phyloP scores from a whole-genome alignment of 345 rosid genomes.

The Rhodomyrtus tomentosa region DNA sequence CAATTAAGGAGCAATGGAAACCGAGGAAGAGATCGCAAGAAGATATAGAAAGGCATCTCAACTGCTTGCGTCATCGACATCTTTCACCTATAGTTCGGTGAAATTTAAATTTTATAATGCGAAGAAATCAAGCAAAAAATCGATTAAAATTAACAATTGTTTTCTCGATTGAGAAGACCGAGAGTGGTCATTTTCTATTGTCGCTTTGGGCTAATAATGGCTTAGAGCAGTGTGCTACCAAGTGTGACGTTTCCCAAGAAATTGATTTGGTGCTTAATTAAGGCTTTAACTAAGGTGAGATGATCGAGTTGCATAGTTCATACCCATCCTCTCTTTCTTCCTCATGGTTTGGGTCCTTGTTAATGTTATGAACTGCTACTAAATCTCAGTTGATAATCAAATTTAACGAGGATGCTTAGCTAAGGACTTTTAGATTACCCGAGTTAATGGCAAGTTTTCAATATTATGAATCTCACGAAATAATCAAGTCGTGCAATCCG shows the following conservation, averaged over 20 bases:
- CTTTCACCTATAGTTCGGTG: fast-evolving
- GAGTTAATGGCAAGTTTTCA: neutral
- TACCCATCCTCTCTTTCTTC: neutral
- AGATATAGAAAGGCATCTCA: too few species aligned
- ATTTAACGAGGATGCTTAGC: neutral
- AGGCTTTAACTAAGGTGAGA: neutral
- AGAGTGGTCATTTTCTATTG: neutral
- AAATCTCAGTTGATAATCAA: too few species aligned
- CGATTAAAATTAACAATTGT: neutral
- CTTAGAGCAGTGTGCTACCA: neutral
- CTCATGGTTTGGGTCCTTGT: neutral
- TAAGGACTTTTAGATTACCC: neutral
- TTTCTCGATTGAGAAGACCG: neutral
- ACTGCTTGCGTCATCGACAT: neutral
- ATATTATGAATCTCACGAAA: neutral
- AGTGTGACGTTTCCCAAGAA: neutral
- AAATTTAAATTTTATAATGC: neutral
- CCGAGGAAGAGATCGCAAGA: too few species aligned
- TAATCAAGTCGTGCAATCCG: too few species aligned
- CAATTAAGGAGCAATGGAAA: too few species aligned
- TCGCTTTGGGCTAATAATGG: neutral
- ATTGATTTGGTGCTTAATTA: too few species aligned
- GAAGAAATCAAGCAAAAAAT: neutral
- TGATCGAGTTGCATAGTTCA: neutral
- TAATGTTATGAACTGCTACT: neutral